Evolutionary conservation across 2,329 filamentous ascomycete species (phyloP).

Genomic region (Claviceps sp.): DNA sequence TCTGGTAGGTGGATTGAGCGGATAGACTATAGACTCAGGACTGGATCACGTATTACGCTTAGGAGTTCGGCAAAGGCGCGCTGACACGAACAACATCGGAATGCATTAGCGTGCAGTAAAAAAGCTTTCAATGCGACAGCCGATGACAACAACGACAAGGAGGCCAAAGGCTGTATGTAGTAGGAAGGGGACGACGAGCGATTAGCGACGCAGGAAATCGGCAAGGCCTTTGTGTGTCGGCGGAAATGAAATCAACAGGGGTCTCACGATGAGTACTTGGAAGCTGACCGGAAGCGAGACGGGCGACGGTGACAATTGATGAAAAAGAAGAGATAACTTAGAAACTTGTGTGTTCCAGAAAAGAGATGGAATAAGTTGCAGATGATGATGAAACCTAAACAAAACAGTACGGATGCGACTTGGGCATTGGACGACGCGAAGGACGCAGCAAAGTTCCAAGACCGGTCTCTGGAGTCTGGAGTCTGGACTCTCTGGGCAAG

Average conservation of each 20-base stretch:
- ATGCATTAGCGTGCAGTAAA: not conserved
- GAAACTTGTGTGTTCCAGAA: not conserved
- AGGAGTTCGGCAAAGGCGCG: not conserved
- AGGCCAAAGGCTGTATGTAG: not conserved
- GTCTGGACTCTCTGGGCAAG: no score
- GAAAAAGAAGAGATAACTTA: not conserved
- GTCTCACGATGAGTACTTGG: no score
- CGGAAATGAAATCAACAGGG: no score
- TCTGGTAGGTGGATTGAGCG: not conserved
- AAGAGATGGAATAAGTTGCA: not conserved
- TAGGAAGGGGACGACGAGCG: not conserved
- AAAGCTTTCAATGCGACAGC: not conserved
- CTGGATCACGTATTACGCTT: not conserved
- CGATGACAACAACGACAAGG: not conserved
- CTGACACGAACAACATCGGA: not conserved
- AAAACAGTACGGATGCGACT: no score
- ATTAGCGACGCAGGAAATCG: not conserved
- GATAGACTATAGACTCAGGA: not conserved
- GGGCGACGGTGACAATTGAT: not conserved
- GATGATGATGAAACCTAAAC: not conserved
- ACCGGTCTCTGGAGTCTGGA: no score
- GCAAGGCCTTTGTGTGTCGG: not conserved
- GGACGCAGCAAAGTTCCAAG: no score
- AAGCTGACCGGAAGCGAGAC: no score
- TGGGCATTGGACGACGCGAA: no score